phyloP scores from a whole-genome alignment of 2,329 filamentous ascomycete genomes.

The Ophidiomyces ophidiicola region DNA sequence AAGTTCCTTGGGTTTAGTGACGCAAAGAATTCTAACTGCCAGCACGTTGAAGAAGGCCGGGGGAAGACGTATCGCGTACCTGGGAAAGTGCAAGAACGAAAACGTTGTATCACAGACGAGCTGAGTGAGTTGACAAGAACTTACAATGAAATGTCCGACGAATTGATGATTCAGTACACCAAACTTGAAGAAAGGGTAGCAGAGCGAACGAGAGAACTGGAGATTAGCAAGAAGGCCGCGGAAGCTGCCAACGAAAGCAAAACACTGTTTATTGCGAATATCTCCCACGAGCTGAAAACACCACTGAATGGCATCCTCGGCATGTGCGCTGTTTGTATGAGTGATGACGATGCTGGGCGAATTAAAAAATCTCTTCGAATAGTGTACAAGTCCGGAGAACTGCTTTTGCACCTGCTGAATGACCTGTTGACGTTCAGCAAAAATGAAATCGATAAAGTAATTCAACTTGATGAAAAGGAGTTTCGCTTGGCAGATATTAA shows the following conservation, averaged over 20 bases:
- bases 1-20: constrained; percentile 13
- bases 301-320: constrained; percentile 85
- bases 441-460: constrained; percentile 55
- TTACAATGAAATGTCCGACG: constrained; percentile 90
- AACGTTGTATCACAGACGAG: constrained; percentile 70
- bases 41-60: constrained; percentile 12
- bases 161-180: constrained; percentile 74
- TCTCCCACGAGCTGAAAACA: constrained; percentile 71
- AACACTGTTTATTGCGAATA: constrained; percentile 92
- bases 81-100: constrained; percentile 62
- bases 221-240: constrained; percentile 80
- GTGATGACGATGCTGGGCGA: constrained; percentile 64
- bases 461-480: constrained; percentile 54
- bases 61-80: constrained; percentile 61
- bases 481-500: constrained; percentile 75
- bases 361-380: constrained; percentile 76
- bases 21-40: not conserved
- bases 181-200: constrained; percentile 73
- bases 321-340: constrained; percentile 88
- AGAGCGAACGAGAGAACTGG: constrained; percentile 69
- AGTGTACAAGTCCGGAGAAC: constrained; percentile 76
- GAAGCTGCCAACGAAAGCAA: constrained; percentile 96
- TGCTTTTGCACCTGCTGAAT: constrained; percentile 73
- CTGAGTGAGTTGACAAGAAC: constrained; percentile 68
- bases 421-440: constrained; percentile 89